Evolutionary conservation across 352 stramenopile genomes (phyloP).

Genomic region (Aphanomyces cochlioides): DNA sequence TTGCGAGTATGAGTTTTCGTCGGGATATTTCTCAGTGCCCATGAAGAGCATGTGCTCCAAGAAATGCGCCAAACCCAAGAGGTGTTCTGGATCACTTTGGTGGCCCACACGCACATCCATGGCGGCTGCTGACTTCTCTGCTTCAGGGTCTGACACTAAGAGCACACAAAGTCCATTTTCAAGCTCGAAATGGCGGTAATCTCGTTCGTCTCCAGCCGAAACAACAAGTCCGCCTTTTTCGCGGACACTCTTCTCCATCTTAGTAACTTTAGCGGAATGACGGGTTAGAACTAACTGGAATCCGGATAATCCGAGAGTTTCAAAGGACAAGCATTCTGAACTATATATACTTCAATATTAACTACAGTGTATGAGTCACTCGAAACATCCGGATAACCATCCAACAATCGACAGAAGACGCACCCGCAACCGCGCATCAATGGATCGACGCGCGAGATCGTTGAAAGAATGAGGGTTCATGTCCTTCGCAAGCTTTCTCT

Average conservation of each 20-base stretch:
- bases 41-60: constrained; percentile 93
- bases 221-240: constrained; percentile 23
- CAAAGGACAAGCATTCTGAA: too few species aligned
- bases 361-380: too few species aligned
- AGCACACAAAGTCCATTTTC: constrained; percentile 70
- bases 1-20: constrained; percentile 77
- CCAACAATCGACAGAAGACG: too few species aligned
- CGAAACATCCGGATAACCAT: too few species aligned
- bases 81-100: constrained; percentile 56
- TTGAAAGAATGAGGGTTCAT: too few species aligned
- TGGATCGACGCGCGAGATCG: too few species aligned
- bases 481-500: too few species aligned
- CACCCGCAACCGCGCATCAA: too few species aligned
- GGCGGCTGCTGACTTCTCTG: constrained; percentile 73
- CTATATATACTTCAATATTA: too few species aligned
- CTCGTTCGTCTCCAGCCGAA: constrained; percentile 59
- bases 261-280: constrained; percentile 4
- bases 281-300: not conserved
- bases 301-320: constrained; percentile 1
- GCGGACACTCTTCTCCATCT: constrained; percentile 25
- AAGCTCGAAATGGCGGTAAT: constrained; percentile 66
- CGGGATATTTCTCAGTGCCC: constrained; percentile 88
- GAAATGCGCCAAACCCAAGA: constrained; percentile 72
- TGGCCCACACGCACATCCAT: constrained; percentile 88
- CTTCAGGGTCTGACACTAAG: constrained; percentile 71